phyloP scores from a whole-genome alignment of 164 flowering plant species.

The Aristolochia californica region DNA sequence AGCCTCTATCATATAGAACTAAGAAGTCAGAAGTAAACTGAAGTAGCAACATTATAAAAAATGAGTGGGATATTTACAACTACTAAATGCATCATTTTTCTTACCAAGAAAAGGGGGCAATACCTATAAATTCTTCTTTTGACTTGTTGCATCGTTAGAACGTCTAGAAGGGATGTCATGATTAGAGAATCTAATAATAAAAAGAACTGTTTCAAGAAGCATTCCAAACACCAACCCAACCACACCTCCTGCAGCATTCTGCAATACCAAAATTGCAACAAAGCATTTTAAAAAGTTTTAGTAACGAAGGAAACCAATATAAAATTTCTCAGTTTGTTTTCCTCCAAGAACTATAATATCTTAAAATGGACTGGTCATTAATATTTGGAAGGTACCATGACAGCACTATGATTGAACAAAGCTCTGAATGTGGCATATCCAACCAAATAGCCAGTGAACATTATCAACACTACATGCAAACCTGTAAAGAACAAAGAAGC shows the following conservation, averaged over 20 bases:
- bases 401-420: constrained; percentile 52
- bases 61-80: no score
- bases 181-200: constrained; percentile 52
- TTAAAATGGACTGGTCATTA: background rate
- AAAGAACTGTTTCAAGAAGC: constrained; percentile 87
- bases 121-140: constrained; percentile 1
- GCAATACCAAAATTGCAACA: constrained; percentile 9
- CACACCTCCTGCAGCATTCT: constrained; percentile 93
- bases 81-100: no score
- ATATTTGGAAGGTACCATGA: constrained; percentile 45
- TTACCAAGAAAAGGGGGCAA: no score
- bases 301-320: no score
- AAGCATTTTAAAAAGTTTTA: no score
- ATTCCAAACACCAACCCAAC: constrained; percentile 68
- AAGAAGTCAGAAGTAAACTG: no score
- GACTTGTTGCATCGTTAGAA: constrained; percentile 16
- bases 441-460: constrained; percentile 85
- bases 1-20: no score
- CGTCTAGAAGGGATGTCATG: constrained; percentile 20
- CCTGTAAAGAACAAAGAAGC: constrained; percentile 29
- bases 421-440: constrained; percentile 89
- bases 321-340: no score
- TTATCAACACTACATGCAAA: constrained; percentile 65
- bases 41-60: no score
- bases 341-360: background rate